A percentile compares a stretch with the other conserved stretches of the same genome.
Evolutionary conservation across 345 rosid genomes (phyloP).

Genomic region (Gossypium ekmanianum): DNA sequence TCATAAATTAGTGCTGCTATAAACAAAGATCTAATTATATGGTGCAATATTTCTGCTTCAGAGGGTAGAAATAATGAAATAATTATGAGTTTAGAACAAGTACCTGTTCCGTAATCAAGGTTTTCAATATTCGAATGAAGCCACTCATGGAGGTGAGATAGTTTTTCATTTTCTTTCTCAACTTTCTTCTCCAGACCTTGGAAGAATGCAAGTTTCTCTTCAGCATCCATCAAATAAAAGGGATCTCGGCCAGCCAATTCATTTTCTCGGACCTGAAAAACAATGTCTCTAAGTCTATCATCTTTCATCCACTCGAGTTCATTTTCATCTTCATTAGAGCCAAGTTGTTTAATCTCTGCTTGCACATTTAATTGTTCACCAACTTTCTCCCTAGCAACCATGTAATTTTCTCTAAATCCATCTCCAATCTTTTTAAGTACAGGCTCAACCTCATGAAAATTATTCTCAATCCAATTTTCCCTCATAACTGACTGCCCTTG

Average conservation of each 20-base stretch:
- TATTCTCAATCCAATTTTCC: conserved; percentile 64
- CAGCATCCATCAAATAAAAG: conserved; percentile 64
- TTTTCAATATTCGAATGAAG: conserved; percentile 87
- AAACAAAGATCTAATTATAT: not conserved
- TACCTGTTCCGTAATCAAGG: conserved; percentile 93
- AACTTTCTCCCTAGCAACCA: conserved; percentile 60
- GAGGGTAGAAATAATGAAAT: not conserved
- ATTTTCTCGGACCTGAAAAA: conserved; percentile 83
- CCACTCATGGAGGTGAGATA: conserved; percentile 63
- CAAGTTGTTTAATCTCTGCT: conserved; percentile 41
- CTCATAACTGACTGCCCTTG: conserved; percentile 25
- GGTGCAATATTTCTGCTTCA: conserved; percentile 1
- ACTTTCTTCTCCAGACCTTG: conserved; percentile 82
- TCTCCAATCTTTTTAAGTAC: conserved; percentile 54
- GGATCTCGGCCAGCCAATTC: conserved; percentile 86
- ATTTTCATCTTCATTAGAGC: conserved; percentile 40
- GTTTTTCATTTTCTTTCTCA: conserved; percentile 70
- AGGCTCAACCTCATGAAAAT: conserved; percentile 69
- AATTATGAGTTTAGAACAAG: not conserved
- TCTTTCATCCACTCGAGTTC: conserved; percentile 93
- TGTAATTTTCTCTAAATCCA: conserved; percentile 73
- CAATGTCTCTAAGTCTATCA: conserved; percentile 68
- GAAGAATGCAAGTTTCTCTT: conserved; percentile 69
- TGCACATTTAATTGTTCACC: conserved; percentile 27
- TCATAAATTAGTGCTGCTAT: not conserved